Percentiles rank a stretch among this genome's conserved stretches.
These are phyloP conservation scores for Fusarium armeniacum DNA, from an alignment of 2,329 filamentous ascomycete genomes.

Conservation along the genomic window DNA sequence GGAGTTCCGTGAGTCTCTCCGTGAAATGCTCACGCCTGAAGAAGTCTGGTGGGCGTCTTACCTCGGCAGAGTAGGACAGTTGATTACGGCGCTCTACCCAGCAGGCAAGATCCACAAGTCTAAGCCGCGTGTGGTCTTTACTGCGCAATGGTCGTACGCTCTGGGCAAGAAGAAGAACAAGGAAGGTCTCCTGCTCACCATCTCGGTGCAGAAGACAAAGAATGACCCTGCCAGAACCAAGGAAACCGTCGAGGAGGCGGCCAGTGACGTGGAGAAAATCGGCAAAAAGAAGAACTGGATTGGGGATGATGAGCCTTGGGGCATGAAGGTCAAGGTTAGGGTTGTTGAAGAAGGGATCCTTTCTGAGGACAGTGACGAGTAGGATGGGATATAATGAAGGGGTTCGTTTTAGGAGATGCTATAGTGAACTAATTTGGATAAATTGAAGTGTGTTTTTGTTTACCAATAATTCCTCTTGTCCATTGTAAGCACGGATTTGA, in stretches of 20 bases:
- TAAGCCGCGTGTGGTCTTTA: slow-evolving; percentile 58
- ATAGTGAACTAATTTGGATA: neutral
- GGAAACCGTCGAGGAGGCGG: slow-evolving; percentile 57
- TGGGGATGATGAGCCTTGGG: slow-evolving; percentile 54
- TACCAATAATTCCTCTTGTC: neutral
- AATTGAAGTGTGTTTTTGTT: neutral
- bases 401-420: neutral
- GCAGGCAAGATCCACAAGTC: slow-evolving; percentile 63
- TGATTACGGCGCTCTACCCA: slow-evolving; percentile 73
- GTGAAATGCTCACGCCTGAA: slow-evolving; percentile 65
- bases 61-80: slow-evolving; percentile 69
- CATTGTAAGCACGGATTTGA: slow-evolving; percentile 37
- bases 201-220: slow-evolving; percentile 58
- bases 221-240: slow-evolving; percentile 57
- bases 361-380: slow-evolving; percentile 14
- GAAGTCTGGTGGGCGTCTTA: slow-evolving; percentile 76
- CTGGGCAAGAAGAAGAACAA: slow-evolving; percentile 58
- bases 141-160: slow-evolving; percentile 58
- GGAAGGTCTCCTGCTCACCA: slow-evolving; percentile 59
- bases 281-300: slow-evolving; percentile 72
- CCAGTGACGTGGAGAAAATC: slow-evolving; percentile 64
- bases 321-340: slow-evolving; percentile 56
- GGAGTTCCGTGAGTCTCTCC: slow-evolving; percentile 66
- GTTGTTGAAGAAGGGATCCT: slow-evolving; percentile 54
- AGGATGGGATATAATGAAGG: neutral